Base-by-base conservation (phyloP, 2,329 filamentous ascomycete genomes). In the Truncatella angustata region DNA sequence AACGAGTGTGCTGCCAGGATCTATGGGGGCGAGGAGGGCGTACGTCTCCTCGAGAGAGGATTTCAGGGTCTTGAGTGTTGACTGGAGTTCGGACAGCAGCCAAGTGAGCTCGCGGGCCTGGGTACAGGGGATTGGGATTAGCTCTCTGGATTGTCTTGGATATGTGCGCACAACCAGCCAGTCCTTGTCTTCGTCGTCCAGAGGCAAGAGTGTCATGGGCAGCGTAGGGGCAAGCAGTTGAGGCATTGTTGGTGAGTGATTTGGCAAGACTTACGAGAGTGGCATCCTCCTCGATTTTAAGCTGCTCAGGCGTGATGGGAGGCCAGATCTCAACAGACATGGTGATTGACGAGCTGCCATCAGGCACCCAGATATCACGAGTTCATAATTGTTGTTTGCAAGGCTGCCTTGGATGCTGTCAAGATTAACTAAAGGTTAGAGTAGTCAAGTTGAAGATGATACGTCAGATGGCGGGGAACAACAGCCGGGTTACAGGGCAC, bases 41-140 rank as follows among this genome's bases (percentile, higher is more conserved):
- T 91, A 90, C 72, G 92, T 97, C 71, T 97, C 91, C 67, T 94
- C 86, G 3, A 97, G 82, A 54, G 91, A 90, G 60, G 77, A 72
- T 61, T 79, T 80, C 58, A 84, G 70, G 55, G 77, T 73, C 49
- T 68, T 63, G 37, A 83, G 76, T 37, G 74, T 72, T 45, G 71
- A 62, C 49, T 75, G 70, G 7, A 81, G 77, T 53, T 80, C 76
- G 36, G 66, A 58, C 55, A 80, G 70, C 52, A 83, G 75, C 81
- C 81, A 85, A 53, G 70, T 66, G 16, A 84, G 71, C 62, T 85
- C 81, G 52, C 76, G 77, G 44, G 37, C 58, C 57, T 60, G 62
- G 21, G 37, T 53, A n/a, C n/a, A n/a, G n/a, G n/a, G n/a, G 50
- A 45, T 12, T 14, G 35, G 12, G 34, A 39, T 21, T 14, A 36